Evolutionary conservation across 306 rosid species (phyloP), one percentile per base, ranked within the genome.

Genomic region (Glycyrrhiza uralensis): DNA sequence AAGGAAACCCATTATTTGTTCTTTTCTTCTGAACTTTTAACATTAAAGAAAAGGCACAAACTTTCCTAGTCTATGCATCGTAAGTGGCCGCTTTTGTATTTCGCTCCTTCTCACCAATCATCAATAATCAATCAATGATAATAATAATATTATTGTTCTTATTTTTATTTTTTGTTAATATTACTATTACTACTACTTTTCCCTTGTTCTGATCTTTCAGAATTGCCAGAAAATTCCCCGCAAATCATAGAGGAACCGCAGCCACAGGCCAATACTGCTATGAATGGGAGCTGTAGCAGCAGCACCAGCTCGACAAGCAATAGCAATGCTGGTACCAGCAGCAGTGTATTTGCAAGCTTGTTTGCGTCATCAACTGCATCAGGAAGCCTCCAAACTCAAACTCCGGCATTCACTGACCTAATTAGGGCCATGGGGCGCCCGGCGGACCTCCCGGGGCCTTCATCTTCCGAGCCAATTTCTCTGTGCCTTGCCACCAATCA

Each of bases 321-420:
- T 45, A 45, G 14, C 18, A 45, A 84, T 66, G 86, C 80, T 2
- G 80, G 85, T 62, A 7, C 76, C 17, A 41, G 79, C 47, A 80
- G 86, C 59, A 87, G 88, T 47, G 86, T 82, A 38, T 89, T 87
- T 62, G 96, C 93, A 44, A 84, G 96, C 68, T 75, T 91, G 69
- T 91, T 91, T 66, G 83, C 96, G 61, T 79, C 96, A 39, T 84
- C 97, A n/a, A 82, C 90, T 2, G 55, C 90, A 9, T 80, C 96
- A 1, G 82, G 61, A 22, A 75, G 56, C 74, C 70, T 85, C 33
- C 96, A 79, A 62, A 79, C 96, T 59, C 68, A 72, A 45, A 46
- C 85, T 7, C 84, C 82, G 0, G 84, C 82, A 22, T 91, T 82
- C 77, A 82, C 84, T 0, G 86, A 85, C 52, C 75, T 91, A 51